Evolutionary conservation across 2,329 filamentous ascomycete genomes (phyloP), one percentile per base, ranked within the genome.

Genomic region (Calonectria naviculata): DNA sequence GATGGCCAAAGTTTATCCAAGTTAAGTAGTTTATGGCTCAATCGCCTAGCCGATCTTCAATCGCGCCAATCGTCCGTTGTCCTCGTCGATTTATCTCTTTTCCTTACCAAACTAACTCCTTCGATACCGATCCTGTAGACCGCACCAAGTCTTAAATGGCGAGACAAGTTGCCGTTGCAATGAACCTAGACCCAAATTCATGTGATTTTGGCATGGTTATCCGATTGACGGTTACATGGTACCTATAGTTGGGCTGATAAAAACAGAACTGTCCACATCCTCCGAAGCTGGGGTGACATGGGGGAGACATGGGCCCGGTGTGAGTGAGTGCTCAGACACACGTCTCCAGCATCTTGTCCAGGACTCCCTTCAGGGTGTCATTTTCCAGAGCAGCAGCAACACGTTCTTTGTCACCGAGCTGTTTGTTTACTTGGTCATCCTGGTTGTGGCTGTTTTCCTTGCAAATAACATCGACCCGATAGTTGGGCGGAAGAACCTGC

Each of bases 381-480:
- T 99, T 99, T 84, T 98, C 97, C 77, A 98, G 86, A 8, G 97
- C 97, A 12, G 97, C 97, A 1, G 96, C 95, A 52, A 99, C 97
- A 72, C 97, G 89, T 85, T 99, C 97, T 87, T 98, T 99, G 85
- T 99, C 97, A 38, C 92, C 94, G 49, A 99, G 86, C 84, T 99
- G 97, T 87, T 98, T 98, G 85, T 97, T 98, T 64, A 98, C 95
- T 82, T 98, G 95, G 73, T 98, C 95, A 54, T 95, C 96, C 72
- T 97, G 97, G 75, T 92, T 94, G 82, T 98, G 97, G n/a, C 95
- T 97, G 73, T 95, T 96, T 84, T 97, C 93, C 83, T 98, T 98
- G 83, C 98, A 97, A 78, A 93, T 91, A 54, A 98, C 95, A 82
- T 98, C 95, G 62, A 98, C 90, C 42, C 97, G 91, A 83, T 97